Evolutionary conservation across 208 protist genomes (phyloP).

Genomic region (Leishmania tarentolae): DNA sequence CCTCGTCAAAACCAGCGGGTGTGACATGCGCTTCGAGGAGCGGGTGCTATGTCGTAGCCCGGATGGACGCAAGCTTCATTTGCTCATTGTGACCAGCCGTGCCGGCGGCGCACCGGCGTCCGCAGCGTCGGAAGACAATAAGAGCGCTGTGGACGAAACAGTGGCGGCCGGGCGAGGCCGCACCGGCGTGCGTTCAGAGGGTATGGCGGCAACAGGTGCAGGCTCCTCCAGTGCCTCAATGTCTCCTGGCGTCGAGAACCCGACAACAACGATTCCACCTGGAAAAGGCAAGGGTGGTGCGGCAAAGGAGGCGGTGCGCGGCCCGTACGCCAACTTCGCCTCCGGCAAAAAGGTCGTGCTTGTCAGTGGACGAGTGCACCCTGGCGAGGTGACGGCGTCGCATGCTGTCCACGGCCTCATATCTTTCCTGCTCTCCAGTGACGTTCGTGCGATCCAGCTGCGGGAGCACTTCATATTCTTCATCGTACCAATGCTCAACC

Average conservation of each 20-base stretch:
- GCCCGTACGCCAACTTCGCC: conserved; percentile 76
- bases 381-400: conserved; percentile 91
- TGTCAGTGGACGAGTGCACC: conserved; percentile 92
- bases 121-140: background rate
- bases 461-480: conserved; percentile 94
- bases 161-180: background rate
- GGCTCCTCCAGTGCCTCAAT: background rate
- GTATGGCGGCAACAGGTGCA: background rate
- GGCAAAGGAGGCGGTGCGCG: conserved; percentile 26
- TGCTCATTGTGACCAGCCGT: conserved; percentile 79
- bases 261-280: background rate
- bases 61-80: conserved; percentile 84
- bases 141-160: background rate
- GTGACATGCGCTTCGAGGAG: conserved; percentile 82
- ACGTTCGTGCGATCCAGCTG: conserved; percentile 59
- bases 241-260: background rate
- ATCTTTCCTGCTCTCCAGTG: conserved; percentile 77
- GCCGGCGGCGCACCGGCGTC: conserved; percentile 8
- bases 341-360: conserved; percentile 88
- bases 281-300: conserved; percentile 16
- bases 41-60: conserved; percentile 75
- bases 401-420: conserved; percentile 92
- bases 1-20: conserved; percentile 53
- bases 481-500: conserved; percentile 94
- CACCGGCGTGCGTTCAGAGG: background rate